These are phyloP conservation scores for Aphanocladium album DNA, from an alignment of 2,329 filamentous ascomycete species.

Conservation along the genomic window DNA sequence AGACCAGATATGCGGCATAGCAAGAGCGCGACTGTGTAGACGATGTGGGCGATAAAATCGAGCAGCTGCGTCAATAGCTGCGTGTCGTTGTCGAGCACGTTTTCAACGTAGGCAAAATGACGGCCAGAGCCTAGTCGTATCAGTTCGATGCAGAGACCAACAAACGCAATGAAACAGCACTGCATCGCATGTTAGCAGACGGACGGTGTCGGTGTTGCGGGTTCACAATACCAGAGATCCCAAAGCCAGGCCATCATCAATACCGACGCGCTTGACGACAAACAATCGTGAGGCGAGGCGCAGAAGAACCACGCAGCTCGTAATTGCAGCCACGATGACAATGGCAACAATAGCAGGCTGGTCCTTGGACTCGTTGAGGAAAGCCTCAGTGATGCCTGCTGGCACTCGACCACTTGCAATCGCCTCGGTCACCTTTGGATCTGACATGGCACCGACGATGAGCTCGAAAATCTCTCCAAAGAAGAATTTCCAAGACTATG, in stretches of 20 bases:
- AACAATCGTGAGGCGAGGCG: constrained; percentile 31
- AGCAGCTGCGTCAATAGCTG: constrained; percentile 40
- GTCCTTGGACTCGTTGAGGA: constrained; percentile 33
- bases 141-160: constrained; percentile 36
- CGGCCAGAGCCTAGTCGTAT: constrained; percentile 44
- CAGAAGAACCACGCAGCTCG: constrained; percentile 29
- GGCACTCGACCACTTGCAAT: constrained; percentile 33
- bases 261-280: constrained; percentile 31
- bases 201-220: not conserved
- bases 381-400: constrained; percentile 26
- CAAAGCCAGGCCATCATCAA: constrained; percentile 34
- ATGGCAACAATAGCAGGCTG: constrained; percentile 34
- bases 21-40: constrained; percentile 46
- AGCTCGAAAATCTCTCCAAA: not conserved
- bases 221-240: constrained; percentile 26
- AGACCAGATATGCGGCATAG: constrained; percentile 47
- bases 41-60: constrained; percentile 46
- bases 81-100: constrained; percentile 37
- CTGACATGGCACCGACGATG: not conserved
- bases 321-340: constrained; percentile 31
- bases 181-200: constrained; percentile 17
- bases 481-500: no score
- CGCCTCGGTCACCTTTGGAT: constrained; percentile 21
- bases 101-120: constrained; percentile 41
- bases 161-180: constrained; percentile 37